Base-by-base conservation (phyloP, 1,284 basidiomycete genomes). In the Ceratobasidium papillatum region DNA sequence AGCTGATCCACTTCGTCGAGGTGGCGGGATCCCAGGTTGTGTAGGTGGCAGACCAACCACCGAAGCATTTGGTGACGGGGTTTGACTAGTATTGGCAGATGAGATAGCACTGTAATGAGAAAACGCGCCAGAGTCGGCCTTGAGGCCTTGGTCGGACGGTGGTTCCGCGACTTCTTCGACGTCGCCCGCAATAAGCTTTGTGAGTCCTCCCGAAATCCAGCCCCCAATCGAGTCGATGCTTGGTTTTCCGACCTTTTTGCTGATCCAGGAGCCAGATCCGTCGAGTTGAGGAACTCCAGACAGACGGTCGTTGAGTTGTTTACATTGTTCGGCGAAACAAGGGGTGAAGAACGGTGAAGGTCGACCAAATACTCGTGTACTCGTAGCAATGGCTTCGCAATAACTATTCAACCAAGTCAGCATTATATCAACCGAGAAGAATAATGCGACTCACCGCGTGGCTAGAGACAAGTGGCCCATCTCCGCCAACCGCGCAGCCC, bases 111-210 rank as follows among this genome's bases (percentile, higher is more conserved):
- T 96, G 83, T 94, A 99, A 79, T 96, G 95, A 25, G 95, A 91
- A 83, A 99, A 99, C 7, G 97, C 94, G 0, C 96, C 97, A 12
- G 82, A 85, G 61, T 82, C 83, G 41, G 85, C 81, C 78, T 84
- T 87, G 2, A 81, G 80, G 22, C 79, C 76, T 17, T 85, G 84
- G 32, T 85, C 82, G 27, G 81, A 82, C 8, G 83, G 80, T 22
- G 82, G 80, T 8, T 84, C 82, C 12, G 84, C 81, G 3, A 84
- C 81, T 36, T 90, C 89, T 27, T 86, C 86, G 49, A 84, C 88
- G 74, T 97, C 95, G 1, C 96, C 98, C 14, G 96, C 95, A 76
- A 99, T 97, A 79, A 99, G 93, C 81, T 98, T 98, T 36, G 95
- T 96, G 78, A 99, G 90, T 14, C 93, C 89, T n/a, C 94, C 93